Base-by-base conservation (phyloP, 495 filamentous ascomycete genomes). In the Trypethelium eluteriae region DNA sequence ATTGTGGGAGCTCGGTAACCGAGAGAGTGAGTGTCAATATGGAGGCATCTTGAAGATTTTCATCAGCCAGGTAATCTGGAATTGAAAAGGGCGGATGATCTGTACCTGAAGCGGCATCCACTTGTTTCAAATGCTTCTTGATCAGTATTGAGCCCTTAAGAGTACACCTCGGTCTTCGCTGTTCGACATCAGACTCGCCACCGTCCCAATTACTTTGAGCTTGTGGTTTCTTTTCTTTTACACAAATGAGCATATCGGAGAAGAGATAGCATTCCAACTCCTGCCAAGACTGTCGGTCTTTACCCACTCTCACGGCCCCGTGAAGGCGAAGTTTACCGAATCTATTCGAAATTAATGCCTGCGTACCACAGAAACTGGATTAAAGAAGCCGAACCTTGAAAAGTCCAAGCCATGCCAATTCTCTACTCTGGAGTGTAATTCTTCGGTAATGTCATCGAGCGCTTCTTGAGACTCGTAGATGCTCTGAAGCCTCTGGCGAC, bases 341-440 rank as follows among this genome's bases (percentile, higher is more conserved):
- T 67, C 92, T 93, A 70, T 38, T 10, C 18, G 44, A 34, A 4
- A 35, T 62, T 64, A 61, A 25, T 44, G 18, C 61, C 25, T 14
- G 34, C 18, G 3, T 6, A 63, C 63, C 71, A 41, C 64, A 64
- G 38, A 63, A 65, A 63, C 69, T 50, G 36, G 12, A 53, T 35
- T 3, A 39, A 62, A 32, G 32, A 62, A 32, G 32, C 44, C 80
- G 65, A 82, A 92, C 88, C 92, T 85, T 73, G 84, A 82, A 74
- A 97, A 98, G 73, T 99, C 95, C n/a, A 98, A 81, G 0, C 94
- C 95, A 75, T 99, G 94, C 94, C 94, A 99, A 70, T 99, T 97
- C 68, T 99, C 94, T 25, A 98, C 94, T 44, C 91, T 86, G 53
- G 81, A 84, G 61, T 89, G 86, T 66, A 99, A 77, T 69, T 88